Conservation (phyloP, 129 eudicot genomes). For the Centaurea solstitialis region DNA sequence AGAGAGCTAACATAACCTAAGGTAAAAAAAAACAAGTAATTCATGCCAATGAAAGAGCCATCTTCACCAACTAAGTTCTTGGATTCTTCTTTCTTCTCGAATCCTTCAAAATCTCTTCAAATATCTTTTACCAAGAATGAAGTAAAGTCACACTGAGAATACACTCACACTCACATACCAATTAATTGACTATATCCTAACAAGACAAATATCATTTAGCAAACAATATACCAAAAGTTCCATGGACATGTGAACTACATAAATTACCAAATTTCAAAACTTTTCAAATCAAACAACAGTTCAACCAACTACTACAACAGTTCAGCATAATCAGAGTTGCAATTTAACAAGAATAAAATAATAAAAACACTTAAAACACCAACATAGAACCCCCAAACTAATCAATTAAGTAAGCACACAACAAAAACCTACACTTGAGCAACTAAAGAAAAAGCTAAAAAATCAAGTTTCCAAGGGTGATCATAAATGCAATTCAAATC, state of each 20-base stretch:
- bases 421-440: neutral
- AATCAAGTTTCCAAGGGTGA: too few relatives aligned
- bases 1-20: neutral
- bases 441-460: too few relatives aligned
- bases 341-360: neutral
- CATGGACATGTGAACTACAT: neutral
- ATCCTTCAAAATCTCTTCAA: neutral
- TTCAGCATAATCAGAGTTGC: neutral
- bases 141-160: neutral
- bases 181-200: neutral
- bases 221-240: neutral
- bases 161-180: neutral
- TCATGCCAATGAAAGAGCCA: neutral
- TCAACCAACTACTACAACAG: neutral
- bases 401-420: neutral
- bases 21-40: neutral
- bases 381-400: neutral
- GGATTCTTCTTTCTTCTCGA: slow-evolving; percentile 1
- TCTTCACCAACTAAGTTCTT: neutral
- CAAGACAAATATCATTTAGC: neutral
- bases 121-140: neutral
- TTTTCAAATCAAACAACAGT: slow-evolving; percentile 7
- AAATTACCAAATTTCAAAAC: slow-evolving; percentile 1
- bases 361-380: neutral
- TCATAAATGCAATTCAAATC: neutral